phyloP scores from a whole-genome alignment of 2,329 filamentous ascomycete species.

The Neofusicoccum parvum region DNA sequence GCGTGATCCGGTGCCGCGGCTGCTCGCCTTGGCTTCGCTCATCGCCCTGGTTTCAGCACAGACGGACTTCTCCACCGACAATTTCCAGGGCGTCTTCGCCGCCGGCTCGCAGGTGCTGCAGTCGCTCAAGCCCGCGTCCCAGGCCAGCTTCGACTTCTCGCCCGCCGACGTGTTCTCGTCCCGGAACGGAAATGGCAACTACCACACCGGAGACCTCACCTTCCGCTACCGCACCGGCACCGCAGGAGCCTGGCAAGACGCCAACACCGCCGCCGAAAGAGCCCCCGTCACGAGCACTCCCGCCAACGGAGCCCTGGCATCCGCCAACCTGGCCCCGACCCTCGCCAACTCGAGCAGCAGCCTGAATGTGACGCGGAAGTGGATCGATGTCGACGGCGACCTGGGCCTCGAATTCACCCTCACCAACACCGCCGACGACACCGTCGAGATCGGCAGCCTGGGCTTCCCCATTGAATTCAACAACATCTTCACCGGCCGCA shows the following conservation, averaged over 20 bases:
- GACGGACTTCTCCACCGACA: slow-evolving; percentile 3
- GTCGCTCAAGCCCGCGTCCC: slow-evolving; percentile 2
- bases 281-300: slow-evolving; percentile 37
- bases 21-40: background rate
- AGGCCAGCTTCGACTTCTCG: slow-evolving; percentile 55
- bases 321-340: slow-evolving; percentile 47
- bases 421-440: slow-evolving; percentile 44
- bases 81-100: background rate
- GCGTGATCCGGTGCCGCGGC: background rate
- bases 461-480: slow-evolving; percentile 65
- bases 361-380: slow-evolving; percentile 55
- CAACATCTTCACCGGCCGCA: slow-evolving; percentile 60
- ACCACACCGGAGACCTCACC: slow-evolving; percentile 62
- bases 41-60: background rate
- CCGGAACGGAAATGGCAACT: slow-evolving; percentile 55
- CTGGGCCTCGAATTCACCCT: slow-evolving; percentile 57
- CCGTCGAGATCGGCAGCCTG: slow-evolving; percentile 58
- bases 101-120: slow-evolving; percentile 10
- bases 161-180: slow-evolving; percentile 54
- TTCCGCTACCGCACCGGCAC: slow-evolving; percentile 54
- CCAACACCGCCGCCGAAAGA: slow-evolving; percentile 50
- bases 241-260: slow-evolving; percentile 46
- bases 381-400: slow-evolving; percentile 53
- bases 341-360: slow-evolving; percentile 40
- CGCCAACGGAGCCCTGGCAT: slow-evolving; percentile 37